Conservation (phyloP, 2,329 filamentous ascomycete genomes). For the Pseudopithomyces maydicus region DNA sequence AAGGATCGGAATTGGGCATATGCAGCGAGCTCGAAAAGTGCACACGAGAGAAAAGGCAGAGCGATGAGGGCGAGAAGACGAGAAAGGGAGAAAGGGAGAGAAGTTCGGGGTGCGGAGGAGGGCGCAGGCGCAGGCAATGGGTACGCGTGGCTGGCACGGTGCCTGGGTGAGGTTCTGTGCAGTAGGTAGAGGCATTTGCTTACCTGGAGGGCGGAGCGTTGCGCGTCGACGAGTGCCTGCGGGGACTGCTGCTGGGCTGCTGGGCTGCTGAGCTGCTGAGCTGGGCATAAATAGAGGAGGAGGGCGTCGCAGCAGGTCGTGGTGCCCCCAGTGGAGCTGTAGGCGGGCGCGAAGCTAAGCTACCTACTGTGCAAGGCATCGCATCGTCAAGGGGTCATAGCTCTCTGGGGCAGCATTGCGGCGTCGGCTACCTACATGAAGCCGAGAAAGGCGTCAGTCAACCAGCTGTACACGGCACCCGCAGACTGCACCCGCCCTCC, state of each 20-base stretch:
- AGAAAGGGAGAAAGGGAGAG: background rate
- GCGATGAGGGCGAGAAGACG: no score
- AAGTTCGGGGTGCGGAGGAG: no score
- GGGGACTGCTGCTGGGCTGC: constrained; percentile 4
- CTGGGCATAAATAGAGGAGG: no score
- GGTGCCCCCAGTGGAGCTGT: no score
- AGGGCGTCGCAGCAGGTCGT: no score
- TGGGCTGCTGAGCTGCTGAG: no score
- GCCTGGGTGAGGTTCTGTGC: constrained; percentile 5
- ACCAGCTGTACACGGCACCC: background rate
- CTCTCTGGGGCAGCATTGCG: constrained; percentile 18
- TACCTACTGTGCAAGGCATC: background rate
- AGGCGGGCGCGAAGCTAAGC: constrained; percentile 6
- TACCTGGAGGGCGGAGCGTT: constrained; percentile 28
- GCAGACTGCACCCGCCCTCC: background rate
- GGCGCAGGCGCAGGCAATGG: background rate
- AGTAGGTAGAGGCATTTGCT: no score
- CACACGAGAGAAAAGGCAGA: background rate
- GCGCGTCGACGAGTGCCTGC: constrained; percentile 42
- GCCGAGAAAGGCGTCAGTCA: constrained; percentile 7
- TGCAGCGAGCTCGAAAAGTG: constrained; percentile 15
- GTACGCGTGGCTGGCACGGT: background rate
- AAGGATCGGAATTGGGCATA: constrained; percentile 13
- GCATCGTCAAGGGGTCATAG: constrained; percentile 20
- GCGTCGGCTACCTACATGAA: constrained; percentile 38